These are phyloP conservation scores for Lasiosphaeria ovina DNA, from an alignment of 495 filamentous ascomycete genomes.

Conservation along the genomic window DNA sequence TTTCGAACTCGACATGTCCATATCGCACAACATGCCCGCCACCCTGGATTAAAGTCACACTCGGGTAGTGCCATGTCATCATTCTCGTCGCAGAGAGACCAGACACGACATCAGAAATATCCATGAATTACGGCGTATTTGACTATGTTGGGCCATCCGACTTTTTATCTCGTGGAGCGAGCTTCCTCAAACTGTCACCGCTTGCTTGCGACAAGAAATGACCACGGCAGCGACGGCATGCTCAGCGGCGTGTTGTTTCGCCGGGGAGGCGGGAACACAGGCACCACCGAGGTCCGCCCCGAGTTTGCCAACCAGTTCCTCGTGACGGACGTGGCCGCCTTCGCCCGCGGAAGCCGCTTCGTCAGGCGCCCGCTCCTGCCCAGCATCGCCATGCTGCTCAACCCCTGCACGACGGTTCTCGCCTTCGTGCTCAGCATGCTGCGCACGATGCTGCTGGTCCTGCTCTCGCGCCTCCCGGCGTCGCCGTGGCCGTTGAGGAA, in stretches of 20 bases:
- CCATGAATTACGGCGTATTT: no score
- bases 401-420: neutral
- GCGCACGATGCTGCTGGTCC: neutral
- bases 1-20: no score
- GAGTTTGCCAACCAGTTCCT: slow-evolving; percentile 65
- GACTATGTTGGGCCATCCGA: no score
- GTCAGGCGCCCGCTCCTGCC: slow-evolving; percentile 6
- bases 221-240: slow-evolving; percentile 66
- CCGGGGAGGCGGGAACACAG: slow-evolving; percentile 22
- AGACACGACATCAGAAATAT: no score
- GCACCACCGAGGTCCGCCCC: slow-evolving; percentile 40
- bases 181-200: no score
- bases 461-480: slow-evolving; percentile 43
- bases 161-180: no score
- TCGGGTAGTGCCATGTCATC: no score
- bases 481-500: slow-evolving; percentile 52
- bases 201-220: no score
- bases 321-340: slow-evolving; percentile 60
- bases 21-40: no score
- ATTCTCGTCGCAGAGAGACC: no score
- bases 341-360: slow-evolving; percentile 42
- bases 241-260: slow-evolving; percentile 60
- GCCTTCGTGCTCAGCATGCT: neutral
- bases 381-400: slow-evolving; percentile 8
- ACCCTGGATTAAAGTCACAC: no score